Conservation (phyloP, 2,329 filamentous ascomycete genomes). For the Fusarium redolens region DNA sequence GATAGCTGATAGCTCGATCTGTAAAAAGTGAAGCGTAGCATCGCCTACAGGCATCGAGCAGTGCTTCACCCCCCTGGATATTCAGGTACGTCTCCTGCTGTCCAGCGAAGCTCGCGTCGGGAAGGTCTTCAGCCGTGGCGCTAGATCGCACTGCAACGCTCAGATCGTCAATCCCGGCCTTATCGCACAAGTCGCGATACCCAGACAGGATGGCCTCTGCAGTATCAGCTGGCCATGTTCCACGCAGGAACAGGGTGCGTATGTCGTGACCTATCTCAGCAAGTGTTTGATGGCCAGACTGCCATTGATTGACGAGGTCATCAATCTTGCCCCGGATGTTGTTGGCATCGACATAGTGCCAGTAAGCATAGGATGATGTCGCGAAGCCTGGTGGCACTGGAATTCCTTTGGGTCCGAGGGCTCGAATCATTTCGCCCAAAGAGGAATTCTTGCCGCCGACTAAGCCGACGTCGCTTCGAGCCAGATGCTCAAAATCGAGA, state of each 20-base stretch:
- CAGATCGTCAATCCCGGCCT: constrained; percentile 35
- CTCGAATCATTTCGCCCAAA: constrained; percentile 52
- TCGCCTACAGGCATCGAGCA: constrained; percentile 50
- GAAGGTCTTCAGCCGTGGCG: constrained; percentile 53
- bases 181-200: constrained; percentile 46
- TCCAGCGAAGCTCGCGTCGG: constrained; percentile 54
- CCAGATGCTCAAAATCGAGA: constrained; percentile 5
- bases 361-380: constrained; percentile 50
- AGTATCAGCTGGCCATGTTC: constrained; percentile 47
- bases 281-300: constrained; percentile 43
- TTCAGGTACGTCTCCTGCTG: constrained; percentile 54
- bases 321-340: constrained; percentile 47
- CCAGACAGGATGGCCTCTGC: constrained; percentile 43
- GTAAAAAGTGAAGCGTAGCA: constrained; percentile 55
- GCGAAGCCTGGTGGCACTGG: constrained; percentile 51
- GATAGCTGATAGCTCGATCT: constrained; percentile 52
- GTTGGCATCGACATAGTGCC: constrained; percentile 50
- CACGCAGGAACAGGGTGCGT: constrained; percentile 47
- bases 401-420: constrained; percentile 45
- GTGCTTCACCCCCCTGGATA: constrained; percentile 45
- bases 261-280: constrained; percentile 47
- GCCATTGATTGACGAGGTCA: constrained; percentile 45
- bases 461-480: constrained; percentile 23
- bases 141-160: constrained; percentile 54
- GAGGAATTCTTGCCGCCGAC: constrained; percentile 55